Evolutionary conservation across 495 filamentous ascomycete species (phyloP).

Genomic region (Neurospora sp.): DNA sequence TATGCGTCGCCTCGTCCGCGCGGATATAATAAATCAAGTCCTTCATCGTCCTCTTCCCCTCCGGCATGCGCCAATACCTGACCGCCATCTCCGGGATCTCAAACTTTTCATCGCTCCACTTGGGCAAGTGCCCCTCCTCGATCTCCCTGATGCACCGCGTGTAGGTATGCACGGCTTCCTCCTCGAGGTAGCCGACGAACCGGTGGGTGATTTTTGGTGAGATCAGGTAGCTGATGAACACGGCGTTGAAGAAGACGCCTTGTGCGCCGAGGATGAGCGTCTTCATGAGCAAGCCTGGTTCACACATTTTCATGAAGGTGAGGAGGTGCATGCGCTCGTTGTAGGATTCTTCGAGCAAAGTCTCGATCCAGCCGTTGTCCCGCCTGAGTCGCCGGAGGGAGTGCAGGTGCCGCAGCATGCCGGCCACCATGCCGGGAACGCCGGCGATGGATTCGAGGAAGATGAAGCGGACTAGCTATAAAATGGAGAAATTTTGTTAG

Average conservation of each 20-base stretch:
- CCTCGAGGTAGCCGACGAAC: conserved; percentile 94
- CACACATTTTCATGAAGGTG: conserved; percentile 86
- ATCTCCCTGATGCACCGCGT: conserved; percentile 77
- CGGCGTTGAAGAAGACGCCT: conserved; percentile 85
- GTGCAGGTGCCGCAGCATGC: conserved; percentile 82
- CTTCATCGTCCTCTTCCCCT: conserved; percentile 68
- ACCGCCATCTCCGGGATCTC: conserved; percentile 80
- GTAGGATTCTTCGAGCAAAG: conserved; percentile 83
- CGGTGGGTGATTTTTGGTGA: conserved; percentile 86
- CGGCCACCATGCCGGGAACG: conserved; percentile 94
- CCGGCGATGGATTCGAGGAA: conserved; percentile 93
- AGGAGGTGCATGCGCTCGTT: conserved; percentile 97
- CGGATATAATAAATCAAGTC: conserved; percentile 83
- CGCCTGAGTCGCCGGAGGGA: conserved; percentile 74
- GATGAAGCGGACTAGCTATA: conserved; percentile 63
- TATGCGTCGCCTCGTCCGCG: conserved; percentile 84
- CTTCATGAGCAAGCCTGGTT: conserved; percentile 86
- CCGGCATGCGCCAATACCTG: conserved; percentile 87
- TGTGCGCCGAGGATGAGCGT: conserved; percentile 73
- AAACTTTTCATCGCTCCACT: conserved; percentile 60
- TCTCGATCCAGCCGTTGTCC: conserved; percentile 98
- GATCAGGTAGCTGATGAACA: conserved; percentile 84
- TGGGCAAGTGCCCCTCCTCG: conserved; percentile 69
- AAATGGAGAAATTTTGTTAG: background rate
- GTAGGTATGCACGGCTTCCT: conserved; percentile 95